Evolutionary conservation across 345 rosid species (phyloP).

Genomic region (Boechera divaricarpa): DNA sequence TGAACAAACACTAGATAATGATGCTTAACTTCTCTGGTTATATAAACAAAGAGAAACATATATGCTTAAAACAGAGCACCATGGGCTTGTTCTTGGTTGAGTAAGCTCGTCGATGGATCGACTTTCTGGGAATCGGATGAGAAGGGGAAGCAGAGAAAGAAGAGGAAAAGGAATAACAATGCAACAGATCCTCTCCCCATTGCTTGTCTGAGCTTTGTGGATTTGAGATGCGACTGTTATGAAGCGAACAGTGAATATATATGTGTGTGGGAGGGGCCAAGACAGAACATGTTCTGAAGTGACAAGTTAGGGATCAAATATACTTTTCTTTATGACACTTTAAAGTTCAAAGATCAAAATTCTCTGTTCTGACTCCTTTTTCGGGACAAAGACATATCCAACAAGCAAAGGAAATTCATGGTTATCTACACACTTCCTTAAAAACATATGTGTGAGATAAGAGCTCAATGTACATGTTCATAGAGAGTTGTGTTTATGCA

Average conservation of each 20-base stretch:
- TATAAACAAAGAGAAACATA: not conserved
- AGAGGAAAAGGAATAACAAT: conserved; percentile 25
- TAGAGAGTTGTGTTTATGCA: not conserved
- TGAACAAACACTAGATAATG: not conserved
- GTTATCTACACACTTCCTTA: not conserved
- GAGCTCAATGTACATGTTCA: not conserved
- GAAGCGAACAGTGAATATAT: conserved; percentile 9
- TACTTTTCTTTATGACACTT: conserved; percentile 32
- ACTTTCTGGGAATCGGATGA: conserved; percentile 29
- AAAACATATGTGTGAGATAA: not conserved
- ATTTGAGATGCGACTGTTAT: conserved; percentile 1
- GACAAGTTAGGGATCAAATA: conserved; percentile 32
- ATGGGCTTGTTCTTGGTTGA: conserved; percentile 25
- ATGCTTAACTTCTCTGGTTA: not conserved
- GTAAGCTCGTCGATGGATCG: conserved; percentile 19
- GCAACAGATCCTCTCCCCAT: conserved; percentile 29
- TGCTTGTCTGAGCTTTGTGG: not conserved
- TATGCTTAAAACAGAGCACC: conserved; percentile 29
- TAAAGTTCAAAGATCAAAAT: conserved; percentile 27
- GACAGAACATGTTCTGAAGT: conserved; percentile 15
- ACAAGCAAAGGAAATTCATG: conserved; percentile 35
- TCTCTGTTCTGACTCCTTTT: conserved; percentile 1
- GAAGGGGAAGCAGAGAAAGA: conserved; percentile 24
- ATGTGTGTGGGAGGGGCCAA: not conserved
- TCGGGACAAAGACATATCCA: conserved; percentile 20